Evolutionary conservation across 2,329 filamentous ascomycete species (phyloP), one percentile per base, ranked within the genome.

Genomic region (Cercospora berteroae): DNA sequence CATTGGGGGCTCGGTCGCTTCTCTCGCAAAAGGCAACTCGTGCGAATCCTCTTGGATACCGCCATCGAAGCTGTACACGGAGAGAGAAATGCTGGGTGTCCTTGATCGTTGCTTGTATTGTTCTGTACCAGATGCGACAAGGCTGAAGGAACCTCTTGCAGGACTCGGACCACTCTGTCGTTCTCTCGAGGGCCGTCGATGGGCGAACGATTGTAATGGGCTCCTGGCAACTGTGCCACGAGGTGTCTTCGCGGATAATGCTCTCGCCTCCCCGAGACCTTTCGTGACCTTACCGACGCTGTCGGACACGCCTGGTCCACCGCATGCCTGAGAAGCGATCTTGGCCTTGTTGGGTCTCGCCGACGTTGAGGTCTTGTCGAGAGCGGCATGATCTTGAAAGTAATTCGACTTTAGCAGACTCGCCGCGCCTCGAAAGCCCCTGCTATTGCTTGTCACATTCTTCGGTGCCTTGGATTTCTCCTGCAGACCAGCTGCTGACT

Each of bases 81-180:
- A 72, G 9, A 74, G 31, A 5, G 66, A 66, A 27, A 69, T 63
- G 56, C 68, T 73, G 5, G 70, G 66, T 5, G 59, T 63, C 20
- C 67, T 65, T 20, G 65, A 62, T 56, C 58, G 62, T 23, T 16
- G 33, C 59, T 56, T 58, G 5, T 52, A 48, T 50, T 36, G n/a
- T 13, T 27, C 20, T 23, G 44, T 39, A 13, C 27, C 16, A 10
- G 39, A 20, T 10, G 7, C 55, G 25, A 29, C 20, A 23, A 36
- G 18, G 27, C 27, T 39, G n/a, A 8, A 29, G n/a, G 27, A 16
- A 5, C 31, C 31, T 58, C 29, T 20, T 29, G 18, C 55, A 36
- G 55, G 23, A 20, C 18, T 48, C 20, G 13, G 59, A 18, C 55
- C 29, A 13, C n/a, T 10, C 18, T n/a, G 65, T 57, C 12, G 56